These are phyloP conservation scores for Collybiopsis confluens DNA, from an alignment of 768 basidiomycete species.

Conservation along the genomic window DNA sequence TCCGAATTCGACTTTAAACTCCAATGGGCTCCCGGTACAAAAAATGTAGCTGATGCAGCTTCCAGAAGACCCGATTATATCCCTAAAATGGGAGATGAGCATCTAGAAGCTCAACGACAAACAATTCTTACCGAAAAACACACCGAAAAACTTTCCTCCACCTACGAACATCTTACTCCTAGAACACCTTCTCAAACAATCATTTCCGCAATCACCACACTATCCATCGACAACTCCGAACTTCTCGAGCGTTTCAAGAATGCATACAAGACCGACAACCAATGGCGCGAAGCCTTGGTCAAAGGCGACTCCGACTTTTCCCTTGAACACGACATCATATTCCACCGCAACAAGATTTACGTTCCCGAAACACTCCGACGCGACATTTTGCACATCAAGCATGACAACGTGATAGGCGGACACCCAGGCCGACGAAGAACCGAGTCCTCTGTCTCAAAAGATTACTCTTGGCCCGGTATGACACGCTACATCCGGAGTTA, in stretches of 20 bases:
- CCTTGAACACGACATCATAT: conserved; percentile 18
- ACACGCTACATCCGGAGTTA: conserved; percentile 14
- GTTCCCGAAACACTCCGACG: conserved; percentile 27
- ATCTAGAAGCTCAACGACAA: conserved; percentile 11
- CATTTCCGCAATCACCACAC: conserved; percentile 10
- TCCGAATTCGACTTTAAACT: too few species aligned
- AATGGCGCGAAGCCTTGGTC: conserved; percentile 20
- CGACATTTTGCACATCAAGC: conserved; percentile 25
- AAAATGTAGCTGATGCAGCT: conserved; percentile 26
- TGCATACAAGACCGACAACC: conserved; percentile 7
- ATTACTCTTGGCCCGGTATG: conserved; percentile 39
- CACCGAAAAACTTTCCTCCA: too few species aligned
- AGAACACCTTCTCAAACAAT: background rate
- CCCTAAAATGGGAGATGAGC: conserved; percentile 19
- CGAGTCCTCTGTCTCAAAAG: conserved; percentile 20
- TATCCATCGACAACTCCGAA: too few species aligned
- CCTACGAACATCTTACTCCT: conserved; percentile 5
- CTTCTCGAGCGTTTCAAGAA: conserved; percentile 16
- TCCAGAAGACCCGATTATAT: conserved; percentile 25
- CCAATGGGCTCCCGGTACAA: too few species aligned
- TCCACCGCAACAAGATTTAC: conserved; percentile 22
- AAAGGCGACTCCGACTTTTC: too few species aligned
- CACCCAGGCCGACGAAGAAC: conserved; percentile 37
- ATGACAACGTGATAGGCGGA: conserved; percentile 33
- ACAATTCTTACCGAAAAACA: too few species aligned